phyloP scores from a whole-genome alignment of 176 grass and related monocot genomes.

The Lolium multiflorum region DNA sequence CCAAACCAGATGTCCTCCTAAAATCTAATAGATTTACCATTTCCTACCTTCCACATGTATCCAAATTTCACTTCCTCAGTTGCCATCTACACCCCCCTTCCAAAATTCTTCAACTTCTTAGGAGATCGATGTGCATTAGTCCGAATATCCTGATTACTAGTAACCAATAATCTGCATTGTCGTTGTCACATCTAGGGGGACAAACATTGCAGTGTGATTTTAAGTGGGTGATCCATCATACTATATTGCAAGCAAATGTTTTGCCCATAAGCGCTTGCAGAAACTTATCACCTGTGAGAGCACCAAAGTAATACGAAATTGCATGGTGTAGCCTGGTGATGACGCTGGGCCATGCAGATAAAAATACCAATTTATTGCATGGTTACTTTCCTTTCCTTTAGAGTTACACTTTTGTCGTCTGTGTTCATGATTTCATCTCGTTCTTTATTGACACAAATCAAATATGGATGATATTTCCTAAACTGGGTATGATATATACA shows the following conservation, averaged over 20 bases:
- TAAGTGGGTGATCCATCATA: neutral
- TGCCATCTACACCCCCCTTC: too few species aligned
- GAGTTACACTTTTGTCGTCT: neutral
- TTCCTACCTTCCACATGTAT: too few species aligned
- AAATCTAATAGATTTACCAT: too few species aligned
- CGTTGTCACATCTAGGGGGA: neutral
- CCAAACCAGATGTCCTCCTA: too few species aligned
- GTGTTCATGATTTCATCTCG: constrained; percentile 11
- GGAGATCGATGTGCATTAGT: constrained; percentile 8
- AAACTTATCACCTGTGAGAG: constrained; percentile 19
- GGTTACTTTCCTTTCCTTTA: neutral
- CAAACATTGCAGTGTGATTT: neutral
- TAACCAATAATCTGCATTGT: constrained; percentile 21
- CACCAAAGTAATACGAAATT: neutral
- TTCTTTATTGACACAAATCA: neutral
- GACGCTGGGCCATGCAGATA: neutral
- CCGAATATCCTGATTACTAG: constrained; percentile 4
- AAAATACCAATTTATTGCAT: neutral
- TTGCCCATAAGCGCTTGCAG: constrained; percentile 3
- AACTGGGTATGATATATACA: neutral
- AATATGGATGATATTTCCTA: neutral
- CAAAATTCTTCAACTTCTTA: neutral
- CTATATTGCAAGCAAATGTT: constrained; percentile 1
- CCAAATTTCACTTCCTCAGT: too few species aligned
- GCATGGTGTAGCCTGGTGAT: constrained; percentile 15